A percentile compares a stretch with the other conserved stretches of the same genome.
Evolutionary conservation across 768 basidiomycete genomes (phyloP).

Genomic region (Suillus americanus): DNA sequence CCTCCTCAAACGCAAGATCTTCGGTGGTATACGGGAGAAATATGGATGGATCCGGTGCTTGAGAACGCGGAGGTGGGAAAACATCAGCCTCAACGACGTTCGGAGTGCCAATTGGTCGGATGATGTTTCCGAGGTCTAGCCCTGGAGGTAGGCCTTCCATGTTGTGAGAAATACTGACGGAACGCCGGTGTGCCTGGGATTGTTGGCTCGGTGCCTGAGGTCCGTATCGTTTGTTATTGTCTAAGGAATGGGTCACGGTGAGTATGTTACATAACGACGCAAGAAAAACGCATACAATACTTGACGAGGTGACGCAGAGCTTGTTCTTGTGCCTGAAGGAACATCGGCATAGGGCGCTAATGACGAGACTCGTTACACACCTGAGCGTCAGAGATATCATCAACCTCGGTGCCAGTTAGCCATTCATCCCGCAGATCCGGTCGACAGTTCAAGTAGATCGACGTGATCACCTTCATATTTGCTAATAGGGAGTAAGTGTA

Average conservation of each 20-base stretch:
- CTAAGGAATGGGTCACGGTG: constrained; percentile 37
- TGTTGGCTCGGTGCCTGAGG: constrained; percentile 47
- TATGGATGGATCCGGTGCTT: constrained; percentile 78
- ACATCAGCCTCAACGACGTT: constrained; percentile 85
- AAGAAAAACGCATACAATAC: constrained; percentile 67
- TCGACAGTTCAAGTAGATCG: constrained; percentile 95
- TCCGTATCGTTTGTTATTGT: constrained; percentile 91
- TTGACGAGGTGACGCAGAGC: constrained; percentile 91
- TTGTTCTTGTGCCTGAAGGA: constrained; percentile 83
- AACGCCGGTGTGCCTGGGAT: constrained; percentile 69
- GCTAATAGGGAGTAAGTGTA: constrained; percentile 46
- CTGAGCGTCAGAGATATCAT: constrained; percentile 89
- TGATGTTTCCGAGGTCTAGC: constrained; percentile 70
- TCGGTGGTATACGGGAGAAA: constrained; percentile 92
- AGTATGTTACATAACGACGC: constrained; percentile 1
- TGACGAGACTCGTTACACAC: constrained; percentile 39
- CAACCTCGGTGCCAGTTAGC: constrained; percentile 91
- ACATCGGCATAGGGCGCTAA: neutral
- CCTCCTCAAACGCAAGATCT: constrained; percentile 92
- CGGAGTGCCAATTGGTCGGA: constrained; percentile 73
- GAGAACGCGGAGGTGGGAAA: constrained; percentile 91
- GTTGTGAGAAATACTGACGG: constrained; percentile 82
- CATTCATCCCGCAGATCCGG: constrained; percentile 98
- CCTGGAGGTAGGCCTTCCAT: constrained; percentile 76
- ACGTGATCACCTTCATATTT: constrained; percentile 99